Base-by-base conservation (phyloP, 2,329 filamentous ascomycete species). In the Penicillium sp. region DNA sequence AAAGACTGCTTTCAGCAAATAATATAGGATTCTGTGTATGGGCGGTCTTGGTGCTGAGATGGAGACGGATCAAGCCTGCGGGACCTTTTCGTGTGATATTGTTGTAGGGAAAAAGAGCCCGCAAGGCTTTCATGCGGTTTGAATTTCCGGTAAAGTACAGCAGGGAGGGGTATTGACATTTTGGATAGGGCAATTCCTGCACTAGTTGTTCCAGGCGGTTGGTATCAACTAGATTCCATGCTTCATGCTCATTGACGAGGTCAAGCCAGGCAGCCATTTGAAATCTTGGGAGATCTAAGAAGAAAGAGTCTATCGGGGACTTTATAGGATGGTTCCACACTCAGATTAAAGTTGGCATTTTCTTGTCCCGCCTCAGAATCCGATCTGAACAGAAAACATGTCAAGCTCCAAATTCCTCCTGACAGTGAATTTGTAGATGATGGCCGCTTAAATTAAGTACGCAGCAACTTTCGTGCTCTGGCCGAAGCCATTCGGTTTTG, bases 231-330 rank as follows among this genome's bases (percentile, higher is more conserved):
- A 60, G 46, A n/a, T 51, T 36, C 58, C 56, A 59, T 29, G 46
- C 58, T 18, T 36, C 14, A 8, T 43, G 14, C 7, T 59, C 58
- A 11, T 29, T 23, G 38, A 43, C 36, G n/a, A 57, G 30, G 38
- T 56, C 56, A 41, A 60, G 55, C 58, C 58, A 62, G 3, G 52
- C 32, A 34, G 58, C 58, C 54, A 60, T 60, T 34, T 29, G n/a
- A 23, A 3, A 5, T 3, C 3, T 23, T 11, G 11, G 13, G 32
- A 14, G 32, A 11, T 9, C 23, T 23, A 23, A 34, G 32, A n/a
- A 9, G 32, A 34, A 34, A 14, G 32, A 14, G 32, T 23, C 32
- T 34, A 8, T 14, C 14, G n/a, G 42, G 32, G 14, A 34, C 35
- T 38, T 27, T 41, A 34, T 34, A 34, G n/a, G n/a, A n/a, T n/a